phyloP scores from a whole-genome alignment of 2,329 filamentous ascomycete species.

The Ilyonectria sp. region DNA sequence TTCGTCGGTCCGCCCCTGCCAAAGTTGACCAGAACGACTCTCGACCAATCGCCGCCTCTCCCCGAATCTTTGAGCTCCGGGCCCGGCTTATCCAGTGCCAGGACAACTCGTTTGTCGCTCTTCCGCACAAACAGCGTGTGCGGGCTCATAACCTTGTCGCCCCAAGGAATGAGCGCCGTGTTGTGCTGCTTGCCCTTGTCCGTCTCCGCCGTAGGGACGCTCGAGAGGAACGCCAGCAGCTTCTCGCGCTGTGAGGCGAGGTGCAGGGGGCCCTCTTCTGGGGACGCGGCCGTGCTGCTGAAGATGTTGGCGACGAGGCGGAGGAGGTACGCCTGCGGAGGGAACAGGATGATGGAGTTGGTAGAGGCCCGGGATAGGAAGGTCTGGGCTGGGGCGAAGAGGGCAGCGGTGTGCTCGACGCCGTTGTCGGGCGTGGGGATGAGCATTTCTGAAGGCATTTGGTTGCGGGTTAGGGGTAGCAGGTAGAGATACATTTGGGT shows the following conservation, averaged over 20 bases:
- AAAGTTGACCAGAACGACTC: constrained; percentile 72
- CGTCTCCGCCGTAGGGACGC: constrained; percentile 59
- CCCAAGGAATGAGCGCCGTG: constrained; percentile 67
- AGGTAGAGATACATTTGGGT: constrained; percentile 99
- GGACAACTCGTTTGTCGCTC: constrained; percentile 63
- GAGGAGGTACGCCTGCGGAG: constrained; percentile 87
- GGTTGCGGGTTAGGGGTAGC: constrained; percentile 68
- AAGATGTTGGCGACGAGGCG: constrained; percentile 71
- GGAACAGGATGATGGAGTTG: constrained; percentile 86
- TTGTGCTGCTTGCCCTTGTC: constrained; percentile 56
- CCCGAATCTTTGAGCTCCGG: constrained; percentile 65
- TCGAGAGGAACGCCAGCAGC: constrained; percentile 68
- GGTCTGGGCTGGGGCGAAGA: constrained; percentile 78
- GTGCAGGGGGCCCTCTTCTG: constrained; percentile 48
- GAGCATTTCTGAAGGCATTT: constrained; percentile 63
- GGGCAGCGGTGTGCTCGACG: constrained; percentile 78
- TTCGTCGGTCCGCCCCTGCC: constrained; percentile 65
- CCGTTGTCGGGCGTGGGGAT: constrained; percentile 82
- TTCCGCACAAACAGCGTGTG: constrained; percentile 61
- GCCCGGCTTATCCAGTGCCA: constrained; percentile 72
- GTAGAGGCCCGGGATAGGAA: constrained; percentile 78
- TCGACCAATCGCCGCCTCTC: constrained; percentile 70
- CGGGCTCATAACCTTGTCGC: constrained; percentile 74
- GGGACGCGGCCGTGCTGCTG: constrained; percentile 50
- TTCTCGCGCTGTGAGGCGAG: constrained; percentile 65